Conservation (phyloP, 2,329 filamentous ascomycete species). For the Aspergillus texensis region DNA sequence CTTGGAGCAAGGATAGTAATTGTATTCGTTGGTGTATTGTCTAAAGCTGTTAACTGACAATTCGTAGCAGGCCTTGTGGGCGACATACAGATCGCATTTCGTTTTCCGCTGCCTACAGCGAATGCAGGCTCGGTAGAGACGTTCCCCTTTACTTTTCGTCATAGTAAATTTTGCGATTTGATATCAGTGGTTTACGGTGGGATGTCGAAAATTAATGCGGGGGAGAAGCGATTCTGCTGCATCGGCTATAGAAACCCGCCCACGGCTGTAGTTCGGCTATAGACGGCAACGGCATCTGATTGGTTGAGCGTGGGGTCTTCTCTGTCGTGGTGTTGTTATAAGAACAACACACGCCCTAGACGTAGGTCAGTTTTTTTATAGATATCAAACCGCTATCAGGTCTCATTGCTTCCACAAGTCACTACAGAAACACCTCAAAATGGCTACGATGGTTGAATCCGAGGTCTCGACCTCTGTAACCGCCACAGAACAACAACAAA, state of each 20-base stretch:
- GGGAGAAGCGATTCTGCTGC: neutral
- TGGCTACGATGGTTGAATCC: neutral
- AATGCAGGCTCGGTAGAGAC: constrained; percentile 17
- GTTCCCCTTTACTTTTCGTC: constrained; percentile 4
- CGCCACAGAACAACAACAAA: neutral
- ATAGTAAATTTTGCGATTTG: neutral
- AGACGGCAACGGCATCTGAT: neutral
- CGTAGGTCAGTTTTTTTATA: fast-evolving
- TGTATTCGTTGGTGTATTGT: neutral
- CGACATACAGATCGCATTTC: constrained; percentile 19
- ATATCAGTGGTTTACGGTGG: neutral
- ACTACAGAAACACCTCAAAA: neutral
- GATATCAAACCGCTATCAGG: fast-evolving
- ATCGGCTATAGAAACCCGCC: neutral
- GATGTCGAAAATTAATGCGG: neutral
- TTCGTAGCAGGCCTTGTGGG: neutral
- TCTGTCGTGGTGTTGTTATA: neutral
- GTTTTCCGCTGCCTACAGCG: constrained; percentile 17
- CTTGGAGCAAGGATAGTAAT: neutral
- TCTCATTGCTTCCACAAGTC: neutral
- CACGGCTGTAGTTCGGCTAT: constrained; percentile 5
- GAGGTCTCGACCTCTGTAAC: neutral
- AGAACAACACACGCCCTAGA: neutral
- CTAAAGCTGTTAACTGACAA: neutral
- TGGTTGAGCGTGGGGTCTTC: neutral